Base-by-base conservation (phyloP, 331 rosid species). In the Prunus yedoensis region DNA sequence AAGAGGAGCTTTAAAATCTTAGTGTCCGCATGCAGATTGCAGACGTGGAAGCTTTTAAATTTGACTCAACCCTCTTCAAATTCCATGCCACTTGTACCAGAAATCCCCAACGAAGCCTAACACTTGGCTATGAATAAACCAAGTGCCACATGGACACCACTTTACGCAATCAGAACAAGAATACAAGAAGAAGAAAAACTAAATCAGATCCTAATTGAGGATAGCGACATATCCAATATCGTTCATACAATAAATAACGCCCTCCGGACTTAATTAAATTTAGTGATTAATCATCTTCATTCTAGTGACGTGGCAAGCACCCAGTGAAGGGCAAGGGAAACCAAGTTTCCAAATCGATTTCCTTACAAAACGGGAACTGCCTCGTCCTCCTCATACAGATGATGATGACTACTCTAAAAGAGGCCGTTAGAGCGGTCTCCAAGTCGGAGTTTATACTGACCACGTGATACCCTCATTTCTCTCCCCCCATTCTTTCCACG, bases 231-330 rank as follows among this genome's bases (percentile, higher is more conserved):
- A 27, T 27, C 28, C 28, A 27, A 27, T 27, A 27, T 27, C 28
- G 28, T 27, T 27, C 28, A 27, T 27, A 27, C 28, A n/a, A n/a
- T n/a, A 27, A 27, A 27, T 27, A 27, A 27, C 28, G 1, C n/a
- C n/a, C 28, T 27, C 28, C 28, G 28, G 28, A 27, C 28, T 27
- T 27, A 27, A 27, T 27, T 27, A 27, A 27, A 27, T 27, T 27
- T 27, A 27, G 28, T 27, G 28, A 27, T 27, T 27, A 27, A 27
- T 27, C 28, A 27, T 27, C 28, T 2, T 27, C 1, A 27, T 27
- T 16, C 5, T 1, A 47, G 62, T 68, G 69, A 78, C 77, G 81
- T 78, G 73, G 77, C 77, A 52, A 1, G 30, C 30, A 15, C 38
- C 71, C 14, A 30, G 38, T 20, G 11, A 11, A 45, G 12, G 11